phyloP scores from a whole-genome alignment of 2,329 filamentous ascomycete genomes.

The Elsinoe perseae region DNA sequence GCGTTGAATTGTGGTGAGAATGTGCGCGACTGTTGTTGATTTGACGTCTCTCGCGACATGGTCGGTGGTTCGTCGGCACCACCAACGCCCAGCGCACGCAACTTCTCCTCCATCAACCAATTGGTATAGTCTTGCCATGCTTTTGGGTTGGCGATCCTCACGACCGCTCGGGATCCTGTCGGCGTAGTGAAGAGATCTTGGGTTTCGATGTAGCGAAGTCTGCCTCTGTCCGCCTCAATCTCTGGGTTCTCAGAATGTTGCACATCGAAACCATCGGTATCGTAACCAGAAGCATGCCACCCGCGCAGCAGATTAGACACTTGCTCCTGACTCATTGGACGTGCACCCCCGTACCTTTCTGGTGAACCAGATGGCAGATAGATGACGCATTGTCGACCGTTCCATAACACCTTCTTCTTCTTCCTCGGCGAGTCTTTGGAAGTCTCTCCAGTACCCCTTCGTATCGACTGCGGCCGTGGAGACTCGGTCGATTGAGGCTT shows the following conservation, averaged over 20 bases:
- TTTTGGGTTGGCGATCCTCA: slow-evolving; percentile 63
- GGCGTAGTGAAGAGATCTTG: slow-evolving; percentile 22
- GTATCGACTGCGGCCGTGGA: background rate
- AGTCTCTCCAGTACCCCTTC: background rate
- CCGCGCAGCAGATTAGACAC: slow-evolving; percentile 55
- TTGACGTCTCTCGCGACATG: slow-evolving; percentile 64
- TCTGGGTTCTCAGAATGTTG: slow-evolving; percentile 37
- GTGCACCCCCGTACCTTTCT: slow-evolving; percentile 35
- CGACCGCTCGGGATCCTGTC: slow-evolving; percentile 48
- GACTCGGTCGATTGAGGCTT: background rate
- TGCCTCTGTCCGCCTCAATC: slow-evolving; percentile 15
- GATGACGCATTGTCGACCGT: slow-evolving; percentile 40
- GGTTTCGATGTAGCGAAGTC: slow-evolving; percentile 1
- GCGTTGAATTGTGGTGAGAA: slow-evolving; percentile 74
- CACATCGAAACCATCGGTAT: slow-evolving; percentile 60
- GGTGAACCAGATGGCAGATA: slow-evolving; percentile 38
- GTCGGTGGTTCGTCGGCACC: slow-evolving; percentile 61
- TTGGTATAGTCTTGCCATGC: slow-evolving; percentile 74
- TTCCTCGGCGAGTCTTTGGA: slow-evolving; percentile 27
- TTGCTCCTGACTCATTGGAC: slow-evolving; percentile 43
- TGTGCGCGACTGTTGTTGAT: slow-evolving; percentile 65
- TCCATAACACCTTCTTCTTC: slow-evolving; percentile 40
- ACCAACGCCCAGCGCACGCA: slow-evolving; percentile 82
- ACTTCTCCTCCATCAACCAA: slow-evolving; percentile 79
- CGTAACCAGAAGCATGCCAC: slow-evolving; percentile 64